Conservation (phyloP, 345 rosid genomes). For the Eucalyptus albens region DNA sequence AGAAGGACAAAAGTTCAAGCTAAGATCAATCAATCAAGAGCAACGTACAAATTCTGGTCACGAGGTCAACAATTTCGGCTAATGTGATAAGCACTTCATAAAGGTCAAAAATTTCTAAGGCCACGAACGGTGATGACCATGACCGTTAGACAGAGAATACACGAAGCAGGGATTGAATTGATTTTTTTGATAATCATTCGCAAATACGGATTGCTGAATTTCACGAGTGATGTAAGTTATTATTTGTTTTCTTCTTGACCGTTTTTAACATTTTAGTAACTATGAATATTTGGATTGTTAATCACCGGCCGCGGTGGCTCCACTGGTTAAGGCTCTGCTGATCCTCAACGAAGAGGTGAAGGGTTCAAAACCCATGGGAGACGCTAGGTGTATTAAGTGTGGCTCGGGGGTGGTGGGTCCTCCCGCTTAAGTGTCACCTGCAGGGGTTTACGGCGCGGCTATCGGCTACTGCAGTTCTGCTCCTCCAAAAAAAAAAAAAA, state of each 20-base stretch:
- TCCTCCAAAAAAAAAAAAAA: too few species aligned
- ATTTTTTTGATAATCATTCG: neutral
- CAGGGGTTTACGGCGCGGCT: too few species aligned
- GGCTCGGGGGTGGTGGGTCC: too few species aligned
- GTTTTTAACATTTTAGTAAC: too few species aligned
- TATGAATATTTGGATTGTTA: neutral
- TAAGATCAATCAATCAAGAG: neutral
- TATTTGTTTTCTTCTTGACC: rapidly evolving
- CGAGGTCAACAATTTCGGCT: neutral
- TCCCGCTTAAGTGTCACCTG: too few species aligned
- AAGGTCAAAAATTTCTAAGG: neutral
- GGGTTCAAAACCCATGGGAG: too few species aligned
- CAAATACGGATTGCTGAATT: too few species aligned
- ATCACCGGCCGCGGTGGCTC: too few species aligned
- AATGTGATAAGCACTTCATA: neutral
- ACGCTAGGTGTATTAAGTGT: too few species aligned
- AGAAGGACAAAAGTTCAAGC: neutral
- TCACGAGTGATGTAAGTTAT: neutral
- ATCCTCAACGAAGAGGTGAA: too few species aligned
- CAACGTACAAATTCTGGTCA: neutral
- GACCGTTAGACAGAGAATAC: neutral
- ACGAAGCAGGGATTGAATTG: neutral
- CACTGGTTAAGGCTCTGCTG: too few species aligned
- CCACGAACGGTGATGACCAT: neutral
- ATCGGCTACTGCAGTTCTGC: too few species aligned